Evolutionary conservation across 495 filamentous ascomycete genomes (phyloP).

Genomic region (Penicillium macrosclerotiorum): DNA sequence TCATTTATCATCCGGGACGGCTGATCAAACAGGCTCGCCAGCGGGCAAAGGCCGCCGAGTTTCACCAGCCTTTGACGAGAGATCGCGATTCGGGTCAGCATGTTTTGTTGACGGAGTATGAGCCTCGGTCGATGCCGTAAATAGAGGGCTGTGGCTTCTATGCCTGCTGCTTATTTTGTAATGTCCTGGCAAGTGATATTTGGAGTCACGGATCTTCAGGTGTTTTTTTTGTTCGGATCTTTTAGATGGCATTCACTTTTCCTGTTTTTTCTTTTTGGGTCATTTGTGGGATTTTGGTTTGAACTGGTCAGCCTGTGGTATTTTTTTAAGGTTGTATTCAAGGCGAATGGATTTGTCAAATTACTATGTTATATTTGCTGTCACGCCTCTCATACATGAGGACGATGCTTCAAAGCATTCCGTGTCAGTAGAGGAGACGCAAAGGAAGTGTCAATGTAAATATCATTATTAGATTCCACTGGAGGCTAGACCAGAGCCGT

Average conservation of each 20-base stretch:
- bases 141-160: neutral
- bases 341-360: no score
- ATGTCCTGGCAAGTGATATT: no score
- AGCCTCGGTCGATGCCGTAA: neutral
- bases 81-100: slow-evolving; percentile 7
- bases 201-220: no score
- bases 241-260: neutral
- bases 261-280: no score
- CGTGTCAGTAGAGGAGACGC: no score
- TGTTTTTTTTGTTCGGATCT: neutral
- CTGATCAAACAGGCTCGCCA: slow-evolving; percentile 26
- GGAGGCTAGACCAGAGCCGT: slow-evolving; percentile 28
- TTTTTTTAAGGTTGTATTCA: no score
- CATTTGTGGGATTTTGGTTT: no score
- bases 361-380: no score
- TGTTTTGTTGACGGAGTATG: slow-evolving; percentile 19
- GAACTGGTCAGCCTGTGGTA: no score
- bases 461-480: slow-evolving; percentile 21
- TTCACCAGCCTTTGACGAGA: slow-evolving; percentile 1
- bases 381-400: no score
- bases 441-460: neutral
- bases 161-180: neutral
- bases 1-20: slow-evolving; percentile 33
- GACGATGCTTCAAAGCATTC: no score
- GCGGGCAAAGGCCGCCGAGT: slow-evolving; percentile 8